A percentile compares a stretch with the other conserved stretches of the same genome.
Evolutionary conservation across 371 early-diverging fungal genomes (phyloP).

Genomic region (Zychaea mexicana): DNA sequence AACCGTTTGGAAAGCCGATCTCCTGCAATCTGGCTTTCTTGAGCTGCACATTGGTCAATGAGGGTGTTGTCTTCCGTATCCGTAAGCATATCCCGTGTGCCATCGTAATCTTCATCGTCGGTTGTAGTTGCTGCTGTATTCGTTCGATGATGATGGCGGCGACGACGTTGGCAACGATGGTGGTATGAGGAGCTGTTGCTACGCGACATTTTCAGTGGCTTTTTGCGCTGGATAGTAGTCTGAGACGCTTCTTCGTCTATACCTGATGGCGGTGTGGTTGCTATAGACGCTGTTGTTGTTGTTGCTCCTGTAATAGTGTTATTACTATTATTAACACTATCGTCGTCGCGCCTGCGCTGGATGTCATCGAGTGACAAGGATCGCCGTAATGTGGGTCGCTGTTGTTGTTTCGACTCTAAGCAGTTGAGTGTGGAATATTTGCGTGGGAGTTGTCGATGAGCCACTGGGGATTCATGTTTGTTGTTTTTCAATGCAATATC

Average conservation of each 20-base stretch:
- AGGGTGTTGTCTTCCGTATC: slow-evolving; percentile 27
- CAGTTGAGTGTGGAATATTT: neutral
- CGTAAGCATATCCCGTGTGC: slow-evolving; percentile 18
- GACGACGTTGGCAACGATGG: neutral
- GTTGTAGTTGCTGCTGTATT: neutral
- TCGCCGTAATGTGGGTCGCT: neutral
- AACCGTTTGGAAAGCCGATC: slow-evolving; percentile 44
- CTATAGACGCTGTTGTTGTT: neutral
- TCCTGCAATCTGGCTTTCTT: slow-evolving; percentile 23
- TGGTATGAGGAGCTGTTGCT: neutral
- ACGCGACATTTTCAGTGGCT: neutral
- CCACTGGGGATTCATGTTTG: neutral
- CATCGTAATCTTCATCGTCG: slow-evolving; percentile 19
- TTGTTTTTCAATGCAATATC: neutral
- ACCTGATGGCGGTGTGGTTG: too few relatives aligned
- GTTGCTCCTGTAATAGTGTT: neutral
- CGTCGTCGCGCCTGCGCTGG: neutral
- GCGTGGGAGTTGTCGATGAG: neutral
- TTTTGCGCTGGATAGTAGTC: neutral
- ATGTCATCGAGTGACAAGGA: neutral
- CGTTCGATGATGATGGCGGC: neutral
- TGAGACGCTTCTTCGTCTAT: neutral
- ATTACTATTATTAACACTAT: neutral
- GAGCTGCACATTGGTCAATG: slow-evolving; percentile 7
- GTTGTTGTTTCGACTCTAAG: neutral